Conservation (phyloP, 2,329 filamentous ascomycete genomes). For the Ceratocystis ficicola region DNA sequence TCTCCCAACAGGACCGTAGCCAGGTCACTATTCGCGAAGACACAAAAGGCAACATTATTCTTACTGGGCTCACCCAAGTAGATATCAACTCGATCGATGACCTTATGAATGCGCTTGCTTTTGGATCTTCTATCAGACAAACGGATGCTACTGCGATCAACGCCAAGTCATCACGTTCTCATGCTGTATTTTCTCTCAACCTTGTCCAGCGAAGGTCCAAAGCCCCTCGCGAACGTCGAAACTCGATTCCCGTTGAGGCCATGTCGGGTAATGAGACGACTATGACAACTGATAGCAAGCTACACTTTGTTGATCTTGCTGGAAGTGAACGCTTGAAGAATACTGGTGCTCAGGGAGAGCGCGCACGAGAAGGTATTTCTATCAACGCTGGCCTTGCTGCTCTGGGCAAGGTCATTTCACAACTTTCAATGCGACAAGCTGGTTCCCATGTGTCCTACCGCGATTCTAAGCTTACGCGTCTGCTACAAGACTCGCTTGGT, state of each 20-base stretch:
- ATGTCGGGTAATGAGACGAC: slow-evolving; percentile 56
- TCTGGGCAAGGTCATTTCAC: slow-evolving; percentile 94
- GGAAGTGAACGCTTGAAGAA: slow-evolving; percentile 96
- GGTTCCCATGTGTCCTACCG: slow-evolving; percentile 93
- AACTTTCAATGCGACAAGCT: slow-evolving; percentile 77
- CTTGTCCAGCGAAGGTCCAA: slow-evolving; percentile 71
- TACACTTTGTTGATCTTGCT: slow-evolving; percentile 95
- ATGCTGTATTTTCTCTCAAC: slow-evolving; percentile 93
- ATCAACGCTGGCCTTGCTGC: slow-evolving; percentile 95
- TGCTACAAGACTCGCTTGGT: slow-evolving; percentile 90
- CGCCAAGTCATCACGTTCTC: slow-evolving; percentile 91
- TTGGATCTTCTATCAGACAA: slow-evolving; percentile 86
- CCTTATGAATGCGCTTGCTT: slow-evolving; percentile 74
- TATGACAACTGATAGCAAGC: slow-evolving; percentile 90
- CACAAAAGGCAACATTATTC: slow-evolving; percentile 80
- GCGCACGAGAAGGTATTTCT: slow-evolving; percentile 90
- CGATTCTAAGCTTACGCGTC: slow-evolving; percentile 88
- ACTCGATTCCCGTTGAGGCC: slow-evolving; percentile 73
- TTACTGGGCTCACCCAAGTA: slow-evolving; percentile 80
- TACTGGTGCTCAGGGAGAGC: slow-evolving; percentile 85
- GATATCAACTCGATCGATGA: slow-evolving; percentile 87
- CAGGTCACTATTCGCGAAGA: slow-evolving; percentile 90
- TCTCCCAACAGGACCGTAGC: slow-evolving; percentile 56
- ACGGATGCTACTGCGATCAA: slow-evolving; percentile 97
- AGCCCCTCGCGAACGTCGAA: slow-evolving; percentile 59